phyloP scores from a whole-genome alignment of 129 eudicot genomes.

The Oenanthe sinensis region DNA sequence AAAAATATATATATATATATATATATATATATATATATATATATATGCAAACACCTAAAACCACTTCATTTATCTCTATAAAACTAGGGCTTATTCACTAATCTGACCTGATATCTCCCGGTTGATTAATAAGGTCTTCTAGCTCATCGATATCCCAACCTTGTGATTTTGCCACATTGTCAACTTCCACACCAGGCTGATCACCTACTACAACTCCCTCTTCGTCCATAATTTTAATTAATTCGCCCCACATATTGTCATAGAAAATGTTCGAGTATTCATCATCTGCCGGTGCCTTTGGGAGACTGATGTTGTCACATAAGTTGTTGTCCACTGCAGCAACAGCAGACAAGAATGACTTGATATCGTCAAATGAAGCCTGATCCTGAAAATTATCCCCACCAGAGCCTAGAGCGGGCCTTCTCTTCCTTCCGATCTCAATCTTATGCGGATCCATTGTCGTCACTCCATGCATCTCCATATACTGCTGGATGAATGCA shows the following conservation, averaged over 20 bases:
- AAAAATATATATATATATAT: too few relatives aligned
- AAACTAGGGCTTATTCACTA: conserved; percentile 5
- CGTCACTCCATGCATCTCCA: conserved; percentile 35
- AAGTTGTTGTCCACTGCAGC: conserved; percentile 40
- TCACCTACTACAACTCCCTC: conserved; percentile 24
- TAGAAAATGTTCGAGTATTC: conserved; percentile 15
- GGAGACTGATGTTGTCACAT: conserved; percentile 24
- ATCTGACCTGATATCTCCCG: conserved; percentile 39
- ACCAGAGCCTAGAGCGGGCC: conserved; percentile 46
- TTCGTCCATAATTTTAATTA: conserved; percentile 25
- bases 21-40: too few relatives aligned
- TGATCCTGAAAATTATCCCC: conserved; percentile 33
- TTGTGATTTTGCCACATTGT: conserved; percentile 36
- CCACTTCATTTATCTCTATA: conserved; percentile 1
- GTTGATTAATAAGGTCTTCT: conserved; percentile 49
- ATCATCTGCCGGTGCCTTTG: background rate
- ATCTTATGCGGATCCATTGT: conserved; percentile 21
- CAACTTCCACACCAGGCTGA: conserved; percentile 31
- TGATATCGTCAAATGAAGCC: conserved; percentile 27
- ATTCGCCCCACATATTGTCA: conserved; percentile 48
- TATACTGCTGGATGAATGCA: conserved; percentile 38
- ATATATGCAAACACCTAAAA: conserved; percentile 11
- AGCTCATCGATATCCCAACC: conserved; percentile 66
- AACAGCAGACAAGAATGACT: conserved; percentile 37
- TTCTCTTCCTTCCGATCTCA: conserved; percentile 63